Conservation (phyloP, 441 rosid genomes). For the Corymbia calophylla region DNA sequence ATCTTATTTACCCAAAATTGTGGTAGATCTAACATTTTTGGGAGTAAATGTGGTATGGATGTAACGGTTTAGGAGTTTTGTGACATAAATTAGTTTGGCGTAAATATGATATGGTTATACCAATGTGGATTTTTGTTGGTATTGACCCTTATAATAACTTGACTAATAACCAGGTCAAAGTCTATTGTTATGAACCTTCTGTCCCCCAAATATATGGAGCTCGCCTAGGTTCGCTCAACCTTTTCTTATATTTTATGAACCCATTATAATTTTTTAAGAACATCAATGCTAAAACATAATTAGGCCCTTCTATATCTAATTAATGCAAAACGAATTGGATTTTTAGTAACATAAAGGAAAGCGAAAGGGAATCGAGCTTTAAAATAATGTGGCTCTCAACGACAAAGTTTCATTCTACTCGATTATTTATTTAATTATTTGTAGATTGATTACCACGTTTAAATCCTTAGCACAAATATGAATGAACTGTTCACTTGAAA, state of each 20-base stretch:
- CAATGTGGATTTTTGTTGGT: not conserved
- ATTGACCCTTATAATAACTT: not conserved
- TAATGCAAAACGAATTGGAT: not conserved
- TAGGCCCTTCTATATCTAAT: not conserved
- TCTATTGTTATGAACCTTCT: not conserved
- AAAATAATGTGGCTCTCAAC: not conserved
- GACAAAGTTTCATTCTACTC: not conserved
- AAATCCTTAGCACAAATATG: not conserved
- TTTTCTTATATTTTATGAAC: not conserved
- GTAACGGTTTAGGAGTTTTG: not conserved
- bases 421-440: not conserved
- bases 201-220: not conserved
- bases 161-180: not conserved
- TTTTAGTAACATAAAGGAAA: not conserved
- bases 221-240: not conserved
- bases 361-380: not conserved
- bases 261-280: not conserved
- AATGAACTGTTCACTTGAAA: not conserved
- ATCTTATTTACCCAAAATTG: rapidly evolving
- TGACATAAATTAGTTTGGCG: not conserved
- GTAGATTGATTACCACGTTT: not conserved
- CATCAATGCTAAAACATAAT: not conserved
- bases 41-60: not conserved
- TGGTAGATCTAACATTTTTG: not conserved
- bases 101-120: not conserved